Base-by-base conservation (phyloP, 306 rosid genomes). In the Neltuma alba region DNA sequence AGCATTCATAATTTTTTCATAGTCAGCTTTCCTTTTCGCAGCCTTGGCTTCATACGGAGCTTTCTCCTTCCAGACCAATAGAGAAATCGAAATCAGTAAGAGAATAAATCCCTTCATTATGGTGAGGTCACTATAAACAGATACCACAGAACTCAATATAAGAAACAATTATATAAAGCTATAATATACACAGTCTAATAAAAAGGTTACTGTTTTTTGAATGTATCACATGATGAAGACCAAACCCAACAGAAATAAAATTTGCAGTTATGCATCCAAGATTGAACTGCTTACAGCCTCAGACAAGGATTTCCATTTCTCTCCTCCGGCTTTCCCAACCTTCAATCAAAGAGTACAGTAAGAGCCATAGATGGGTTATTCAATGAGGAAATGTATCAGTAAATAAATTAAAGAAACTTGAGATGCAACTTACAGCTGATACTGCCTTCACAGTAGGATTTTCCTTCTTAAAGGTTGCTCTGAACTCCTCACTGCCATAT, bases 271-370 rank as follows among this genome's bases (percentile, higher is more conserved):
- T 42, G 30, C 3, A 64, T 78, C 15, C 2, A 38, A 79, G 74
- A 76, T 28, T 37, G 81, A 13, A 62, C 6, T 44, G 62, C 98
- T 88, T 87, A 92, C 98, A 6, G 89, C 92, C 10, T 3, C 77
- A 31, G 90, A 76, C 90, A 94, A 0, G 74, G 98, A 92, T 86
- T 91, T 92, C 98, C 98, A 94, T 85, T 82, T 89, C 73, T 83
- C 88, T 83, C 98, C 98, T 85, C 98, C 98, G 82, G 98, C 98
- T 87, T 92, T 94, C 38, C 96, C 98, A 76, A 94, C 98, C 98
- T 94, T 87, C 86, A 88, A 64, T 75, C 42, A 70, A 65, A 81
- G 67, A 44, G 28, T 0, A 33, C 48, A 76, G 52, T 28, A 52
- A 34, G 70, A 5, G 42, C 67, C 62, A 80, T 23, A 60, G 81